Evolutionary conservation across 2,329 filamentous ascomycete species (phyloP).

Genomic region (Beauveria rudraprayagi): DNA sequence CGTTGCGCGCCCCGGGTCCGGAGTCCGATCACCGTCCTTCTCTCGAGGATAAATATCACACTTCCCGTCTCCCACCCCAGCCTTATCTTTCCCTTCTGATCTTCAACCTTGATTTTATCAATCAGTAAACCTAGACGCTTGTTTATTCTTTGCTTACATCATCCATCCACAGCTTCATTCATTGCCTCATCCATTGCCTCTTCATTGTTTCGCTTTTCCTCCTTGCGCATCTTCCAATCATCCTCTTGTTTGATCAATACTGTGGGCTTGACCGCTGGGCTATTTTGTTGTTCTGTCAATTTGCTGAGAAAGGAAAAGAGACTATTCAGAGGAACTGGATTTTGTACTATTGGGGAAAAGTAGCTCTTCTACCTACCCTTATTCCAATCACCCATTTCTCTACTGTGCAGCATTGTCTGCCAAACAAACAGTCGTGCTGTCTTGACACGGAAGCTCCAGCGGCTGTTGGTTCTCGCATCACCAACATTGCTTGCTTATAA

Average conservation of each 20-base stretch:
- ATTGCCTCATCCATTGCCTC: not conserved
- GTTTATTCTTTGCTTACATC: not conserved
- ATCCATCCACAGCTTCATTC: not conserved
- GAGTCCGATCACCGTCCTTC: conserved; percentile 3
- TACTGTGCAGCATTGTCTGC: conserved; percentile 13
- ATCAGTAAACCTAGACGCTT: not conserved
- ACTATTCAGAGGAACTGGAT: not conserved
- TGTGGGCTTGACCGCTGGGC: not conserved
- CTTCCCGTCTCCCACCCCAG: not conserved
- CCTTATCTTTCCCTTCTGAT: not conserved
- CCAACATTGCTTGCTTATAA: not conserved
- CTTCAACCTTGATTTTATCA: not conserved
- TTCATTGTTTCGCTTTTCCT: not conserved
- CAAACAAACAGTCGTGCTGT: not conserved
- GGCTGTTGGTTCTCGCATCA: not conserved
- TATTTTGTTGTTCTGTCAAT: not conserved
- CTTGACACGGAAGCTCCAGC: not conserved
- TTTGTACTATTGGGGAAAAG: conserved; percentile 11
- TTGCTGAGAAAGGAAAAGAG: not conserved
- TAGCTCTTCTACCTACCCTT: conserved; percentile 18
- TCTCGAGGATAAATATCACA: conserved; percentile 9
- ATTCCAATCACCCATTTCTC: conserved; percentile 16
- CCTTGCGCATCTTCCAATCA: not conserved
- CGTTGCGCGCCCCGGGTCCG: not conserved
- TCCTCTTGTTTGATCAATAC: not conserved